Evolutionary conservation across 2,329 filamentous ascomycete genomes (phyloP).

Genomic region (Diaporthe ilicicola): DNA sequence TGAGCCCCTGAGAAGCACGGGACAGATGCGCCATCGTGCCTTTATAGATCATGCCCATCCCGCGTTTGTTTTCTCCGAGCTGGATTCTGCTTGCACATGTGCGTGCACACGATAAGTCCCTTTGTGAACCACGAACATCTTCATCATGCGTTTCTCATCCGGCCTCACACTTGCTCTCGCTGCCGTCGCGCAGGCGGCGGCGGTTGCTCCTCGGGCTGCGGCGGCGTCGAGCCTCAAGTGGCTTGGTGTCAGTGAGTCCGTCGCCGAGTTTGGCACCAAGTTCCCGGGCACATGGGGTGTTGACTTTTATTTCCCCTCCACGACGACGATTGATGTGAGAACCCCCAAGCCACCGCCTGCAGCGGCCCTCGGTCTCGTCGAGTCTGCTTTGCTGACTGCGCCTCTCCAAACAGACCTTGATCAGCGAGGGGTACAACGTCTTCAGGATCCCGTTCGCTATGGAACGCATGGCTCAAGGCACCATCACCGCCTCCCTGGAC

Average conservation of each 20-base stretch:
- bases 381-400: background rate
- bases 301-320: conserved; percentile 68
- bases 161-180: background rate
- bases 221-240: conserved; percentile 34
- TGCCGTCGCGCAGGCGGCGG: conserved; percentile 23
- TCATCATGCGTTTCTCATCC: too few species aligned
- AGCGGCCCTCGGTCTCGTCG: too few species aligned
- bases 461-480: conserved; percentile 61
- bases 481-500: conserved; percentile 53
- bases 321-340: conserved; percentile 50
- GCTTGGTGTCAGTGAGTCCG: conserved; percentile 52
- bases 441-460: conserved; percentile 66
- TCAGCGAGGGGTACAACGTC: conserved; percentile 62
- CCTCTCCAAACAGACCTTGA: conserved; percentile 50
- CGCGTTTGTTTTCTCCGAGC: too few species aligned
- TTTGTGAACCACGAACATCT: too few species aligned
- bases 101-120: too few species aligned
- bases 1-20: too few species aligned
- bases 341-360: too few species aligned
- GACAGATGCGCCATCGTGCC: too few species aligned
- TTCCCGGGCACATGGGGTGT: conserved; percentile 64
- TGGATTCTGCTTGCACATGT: too few species aligned
- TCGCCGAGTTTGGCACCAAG: conserved; percentile 69
- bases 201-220: background rate
- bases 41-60: too few species aligned